phyloP scores from a whole-genome alignment of 1,284 basidiomycete species.

The Afroboletus lepidellus region DNA sequence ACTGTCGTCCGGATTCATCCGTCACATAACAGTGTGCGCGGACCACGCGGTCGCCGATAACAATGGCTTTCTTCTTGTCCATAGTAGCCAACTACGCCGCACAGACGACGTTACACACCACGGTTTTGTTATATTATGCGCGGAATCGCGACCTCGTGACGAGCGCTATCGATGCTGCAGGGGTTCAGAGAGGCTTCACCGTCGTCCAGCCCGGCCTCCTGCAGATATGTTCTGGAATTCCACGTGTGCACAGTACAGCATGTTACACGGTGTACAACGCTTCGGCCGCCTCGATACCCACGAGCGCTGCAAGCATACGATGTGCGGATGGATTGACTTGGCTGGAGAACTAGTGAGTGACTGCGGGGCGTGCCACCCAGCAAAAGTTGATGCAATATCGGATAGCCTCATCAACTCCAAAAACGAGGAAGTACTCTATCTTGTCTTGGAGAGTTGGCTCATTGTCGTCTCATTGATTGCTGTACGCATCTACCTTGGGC shows the following conservation, averaged over 20 bases:
- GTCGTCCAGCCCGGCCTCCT: constrained; percentile 4
- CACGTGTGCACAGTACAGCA: constrained; percentile 1
- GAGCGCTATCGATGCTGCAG: constrained; percentile 22
- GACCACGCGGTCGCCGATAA: constrained; percentile 44
- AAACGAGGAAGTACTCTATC: constrained; percentile 44
- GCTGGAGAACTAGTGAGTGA: constrained; percentile 29
- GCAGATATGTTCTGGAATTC: constrained; percentile 20
- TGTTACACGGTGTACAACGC: constrained; percentile 12
- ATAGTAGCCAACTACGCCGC: constrained; percentile 39
- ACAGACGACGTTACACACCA: constrained; percentile 38
- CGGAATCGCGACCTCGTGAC: constrained; percentile 33
- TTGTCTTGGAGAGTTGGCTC: constrained; percentile 45
- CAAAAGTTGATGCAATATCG: not conserved
- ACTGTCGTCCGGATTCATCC: not conserved
- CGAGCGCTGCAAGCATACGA: constrained; percentile 14
- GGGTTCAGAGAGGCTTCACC: constrained; percentile 17
- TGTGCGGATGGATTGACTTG: constrained; percentile 41
- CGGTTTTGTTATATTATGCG: constrained; percentile 35
- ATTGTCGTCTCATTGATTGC: constrained; percentile 41
- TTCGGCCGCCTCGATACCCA: not conserved
- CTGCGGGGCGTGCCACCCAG: too few relatives aligned
- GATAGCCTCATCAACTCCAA: constrained; percentile 24
- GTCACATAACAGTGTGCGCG: constrained; percentile 37
- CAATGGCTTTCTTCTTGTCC: constrained; percentile 42
- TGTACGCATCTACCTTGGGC: constrained; percentile 30